phyloP scores from a whole-genome alignment of 257 asterid species.

The Avicennia marina region DNA sequence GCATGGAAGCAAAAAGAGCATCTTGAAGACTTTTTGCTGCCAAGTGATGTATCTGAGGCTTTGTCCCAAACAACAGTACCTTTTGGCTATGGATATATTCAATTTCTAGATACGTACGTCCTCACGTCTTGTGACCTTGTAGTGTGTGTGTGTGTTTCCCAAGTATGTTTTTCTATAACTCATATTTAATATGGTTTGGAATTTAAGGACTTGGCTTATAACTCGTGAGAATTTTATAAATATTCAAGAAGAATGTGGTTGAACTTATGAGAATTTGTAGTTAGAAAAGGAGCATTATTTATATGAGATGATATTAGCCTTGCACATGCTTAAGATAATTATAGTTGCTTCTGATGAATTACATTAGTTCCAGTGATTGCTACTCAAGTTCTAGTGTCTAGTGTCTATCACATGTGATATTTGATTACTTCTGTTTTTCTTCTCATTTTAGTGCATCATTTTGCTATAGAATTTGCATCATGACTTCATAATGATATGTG shows the following conservation, averaged over 20 bases:
- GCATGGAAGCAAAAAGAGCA: conserved; percentile 80
- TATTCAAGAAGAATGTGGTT: conserved; percentile 1
- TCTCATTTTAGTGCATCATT: conserved; percentile 17
- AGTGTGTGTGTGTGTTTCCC: too few relatives aligned
- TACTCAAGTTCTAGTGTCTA: background rate
- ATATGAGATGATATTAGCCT: background rate
- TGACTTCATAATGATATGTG: conserved; percentile 1
- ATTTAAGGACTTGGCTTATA: too few relatives aligned
- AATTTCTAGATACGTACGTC: conserved; percentile 80
- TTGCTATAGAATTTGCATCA: background rate
- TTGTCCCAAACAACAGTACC: conserved; percentile 64
- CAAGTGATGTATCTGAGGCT: conserved; percentile 63
- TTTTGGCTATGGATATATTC: conserved; percentile 85
- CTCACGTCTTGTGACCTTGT: too few relatives aligned
- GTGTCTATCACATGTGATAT: background rate
- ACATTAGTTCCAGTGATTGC: background rate
- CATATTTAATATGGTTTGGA: too few relatives aligned
- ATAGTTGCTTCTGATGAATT: background rate
- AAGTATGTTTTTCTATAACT: too few relatives aligned
- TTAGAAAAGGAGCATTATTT: background rate
- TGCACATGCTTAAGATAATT: background rate
- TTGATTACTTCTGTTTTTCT: background rate
- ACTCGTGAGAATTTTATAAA: background rate
- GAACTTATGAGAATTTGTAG: background rate
- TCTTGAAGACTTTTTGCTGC: conserved; percentile 79